Base-by-base conservation (phyloP, 768 basidiomycete species). In the Amylocystis lapponica region DNA sequence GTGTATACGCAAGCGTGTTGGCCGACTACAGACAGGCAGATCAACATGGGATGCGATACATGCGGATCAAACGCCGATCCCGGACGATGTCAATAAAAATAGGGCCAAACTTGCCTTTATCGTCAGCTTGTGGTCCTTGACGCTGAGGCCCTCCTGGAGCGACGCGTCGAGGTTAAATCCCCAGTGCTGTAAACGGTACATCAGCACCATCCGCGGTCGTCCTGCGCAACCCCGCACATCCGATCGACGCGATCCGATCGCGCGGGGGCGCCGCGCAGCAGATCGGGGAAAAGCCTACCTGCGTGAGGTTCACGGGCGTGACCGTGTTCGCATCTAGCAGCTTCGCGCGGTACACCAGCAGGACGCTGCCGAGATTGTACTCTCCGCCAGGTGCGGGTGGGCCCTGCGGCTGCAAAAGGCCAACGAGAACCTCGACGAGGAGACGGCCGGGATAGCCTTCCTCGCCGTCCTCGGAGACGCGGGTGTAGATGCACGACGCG, bases 161-260 rank as follows among this genome's bases (percentile, higher is more conserved):
- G 83, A 86, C 1, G 81, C 84, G 26, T 85, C 81, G 10, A 87
- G 73, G 55, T 88, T 87, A 67, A 86, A 87, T 22, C 85, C 86
- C 83, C 84, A 87, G 59, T 87, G 85, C 83, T 87, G 45, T 40
- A 25, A 34, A 35, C 19, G 19, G 10, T 5, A 23, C 45, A 29
- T 36, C 23, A 21, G 23, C 33, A 26, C 20, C 32, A 41, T 43
- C 39, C 33, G 29, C 29, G 36, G 37, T 10, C n/a, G n/a, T n/a
- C n/a, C n/a, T n/a, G n/a, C n/a, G n/a, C n/a, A n/a, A n/a, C n/a
- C n/a, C n/a, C n/a, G n/a, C n/a, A n/a, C n/a, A n/a, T n/a, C n/a
- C n/a, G n/a, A n/a, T n/a, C n/a, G n/a, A n/a, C n/a, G n/a, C n/a
- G n/a, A n/a, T n/a, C n/a, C n/a, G n/a, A n/a, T n/a, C n/a, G n/a